Base-by-base conservation (phyloP, 2,329 filamentous ascomycete genomes). In the Ophiostoma tasmaniense region DNA sequence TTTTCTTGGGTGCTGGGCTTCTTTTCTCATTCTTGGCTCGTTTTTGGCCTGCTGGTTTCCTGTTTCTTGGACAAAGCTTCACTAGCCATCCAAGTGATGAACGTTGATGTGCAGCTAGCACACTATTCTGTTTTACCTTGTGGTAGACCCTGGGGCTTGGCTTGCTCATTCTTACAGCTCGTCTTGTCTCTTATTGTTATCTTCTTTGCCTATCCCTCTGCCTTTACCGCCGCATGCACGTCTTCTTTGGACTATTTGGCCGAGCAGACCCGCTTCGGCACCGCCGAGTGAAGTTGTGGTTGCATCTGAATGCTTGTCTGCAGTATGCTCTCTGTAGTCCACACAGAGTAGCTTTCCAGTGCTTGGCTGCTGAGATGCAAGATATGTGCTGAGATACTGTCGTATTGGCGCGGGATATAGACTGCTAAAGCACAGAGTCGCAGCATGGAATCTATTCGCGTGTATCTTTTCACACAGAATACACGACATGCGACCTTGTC, bases 251-350 rank as follows among this genome's bases (percentile, higher is more conserved):
- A 61, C 55, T 13, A 37, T 37, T 22, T 25, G 61, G 61, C 33
- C 61, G 33, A 64, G 33, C 30, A 62, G 59, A 62, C 61, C 61
- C 61, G 61, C 61, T 64, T 64, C 61, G 61, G 61, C 61, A 64
- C 20, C 30, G 33, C 61, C 61, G 61, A 62, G 28, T 20, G 11
- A 28, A 7, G 20, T 35, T 5, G 20, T 64, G 30, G 33, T 22
- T 35, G 30, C 30, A 22, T 55, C 50, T n/a, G 50, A 55, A 25
- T 55, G 50, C 50, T 55, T 25, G 10, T 22, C 50, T 55, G 37
- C 13, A 39, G 37, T 39, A 3, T 39, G 11, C 37, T 39, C 8
- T 1, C 33, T 39, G 37, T 11, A 14, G 37, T 11, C 37, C 13
- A 39, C 8, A 33, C 3, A 33, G 5, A 33, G 8, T 33, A 33